Evolutionary conservation across 495 filamentous ascomycete species (phyloP).

Genomic region (Corynascus novoguineensis): DNA sequence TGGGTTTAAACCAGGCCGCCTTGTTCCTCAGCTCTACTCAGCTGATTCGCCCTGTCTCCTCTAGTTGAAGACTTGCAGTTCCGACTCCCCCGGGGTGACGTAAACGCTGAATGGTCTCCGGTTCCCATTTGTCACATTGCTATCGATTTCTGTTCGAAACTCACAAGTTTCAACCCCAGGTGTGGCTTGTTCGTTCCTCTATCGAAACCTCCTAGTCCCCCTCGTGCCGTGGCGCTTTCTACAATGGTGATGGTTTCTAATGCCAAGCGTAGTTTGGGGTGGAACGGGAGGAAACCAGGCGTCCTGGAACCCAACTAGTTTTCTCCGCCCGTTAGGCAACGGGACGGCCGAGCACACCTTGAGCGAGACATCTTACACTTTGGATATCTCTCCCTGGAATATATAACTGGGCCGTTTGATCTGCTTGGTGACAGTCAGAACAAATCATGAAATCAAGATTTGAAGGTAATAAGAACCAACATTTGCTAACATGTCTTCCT

Average conservation of each 20-base stretch:
- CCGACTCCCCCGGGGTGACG: background rate
- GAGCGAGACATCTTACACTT: background rate
- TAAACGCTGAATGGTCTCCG: background rate
- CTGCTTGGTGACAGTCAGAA: background rate
- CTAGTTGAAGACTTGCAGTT: background rate
- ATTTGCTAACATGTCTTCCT: background rate
- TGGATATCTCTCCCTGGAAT: background rate
- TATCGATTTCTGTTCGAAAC: too few relatives aligned
- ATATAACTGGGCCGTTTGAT: background rate
- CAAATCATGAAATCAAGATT: background rate
- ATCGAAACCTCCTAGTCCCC: too few relatives aligned
- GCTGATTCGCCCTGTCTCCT: constrained; percentile 17
- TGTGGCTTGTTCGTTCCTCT: background rate
- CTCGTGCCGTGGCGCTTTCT: background rate
- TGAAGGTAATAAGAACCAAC: too few relatives aligned
- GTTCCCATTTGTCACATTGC: too few relatives aligned
- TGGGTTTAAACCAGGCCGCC: constrained; percentile 16
- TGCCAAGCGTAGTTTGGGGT: too few relatives aligned
- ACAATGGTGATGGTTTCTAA: background rate
- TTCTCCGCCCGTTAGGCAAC: background rate
- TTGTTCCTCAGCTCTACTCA: constrained; percentile 23
- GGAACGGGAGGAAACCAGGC: background rate
- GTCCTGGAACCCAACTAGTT: background rate
- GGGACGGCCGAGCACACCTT: constrained; percentile 3
- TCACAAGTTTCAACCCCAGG: too few relatives aligned